Conservation (phyloP, 805 yeast species). For the Yarrowia sp. region DNA sequence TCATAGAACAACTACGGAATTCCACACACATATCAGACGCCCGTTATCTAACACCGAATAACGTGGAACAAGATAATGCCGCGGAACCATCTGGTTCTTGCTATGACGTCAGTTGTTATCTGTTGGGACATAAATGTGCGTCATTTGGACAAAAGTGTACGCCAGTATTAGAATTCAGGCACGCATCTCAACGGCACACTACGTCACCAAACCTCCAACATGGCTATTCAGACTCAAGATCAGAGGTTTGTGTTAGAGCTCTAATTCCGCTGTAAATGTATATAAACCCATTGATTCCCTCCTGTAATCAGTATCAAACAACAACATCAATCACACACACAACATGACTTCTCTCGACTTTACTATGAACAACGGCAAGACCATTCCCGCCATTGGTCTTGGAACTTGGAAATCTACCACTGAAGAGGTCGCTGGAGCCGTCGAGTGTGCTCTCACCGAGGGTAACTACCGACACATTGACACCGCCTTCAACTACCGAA, state of each 20-base stretch:
- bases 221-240: background rate
- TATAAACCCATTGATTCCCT: background rate
- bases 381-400: constrained; percentile 65
- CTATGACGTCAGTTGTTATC: constrained; percentile 10
- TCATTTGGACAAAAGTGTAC: constrained; percentile 5
- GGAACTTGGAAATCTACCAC: constrained; percentile 61
- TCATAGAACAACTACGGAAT: no score
- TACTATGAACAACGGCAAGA: constrained; percentile 55
- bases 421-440: constrained; percentile 48
- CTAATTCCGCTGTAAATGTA: background rate
- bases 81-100: background rate
- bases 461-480: constrained; percentile 72
- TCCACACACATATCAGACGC: background rate
- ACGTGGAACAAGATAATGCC: background rate
- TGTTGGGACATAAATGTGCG: constrained; percentile 3
- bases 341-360: constrained; percentile 31
- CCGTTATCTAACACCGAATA: background rate
- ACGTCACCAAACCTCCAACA: constrained; percentile 17
- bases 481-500: constrained; percentile 67
- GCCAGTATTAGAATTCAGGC: background rate
- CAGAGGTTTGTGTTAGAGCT: background rate
- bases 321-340: background rate
- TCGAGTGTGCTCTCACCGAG: constrained; percentile 48
- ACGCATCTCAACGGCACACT: background rate
- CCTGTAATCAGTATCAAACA: background rate